Evolutionary conservation across 306 rosid species (phyloP), one percentile per base, ranked within the genome.

Genomic region (Casuarina cunninghamiana): DNA sequence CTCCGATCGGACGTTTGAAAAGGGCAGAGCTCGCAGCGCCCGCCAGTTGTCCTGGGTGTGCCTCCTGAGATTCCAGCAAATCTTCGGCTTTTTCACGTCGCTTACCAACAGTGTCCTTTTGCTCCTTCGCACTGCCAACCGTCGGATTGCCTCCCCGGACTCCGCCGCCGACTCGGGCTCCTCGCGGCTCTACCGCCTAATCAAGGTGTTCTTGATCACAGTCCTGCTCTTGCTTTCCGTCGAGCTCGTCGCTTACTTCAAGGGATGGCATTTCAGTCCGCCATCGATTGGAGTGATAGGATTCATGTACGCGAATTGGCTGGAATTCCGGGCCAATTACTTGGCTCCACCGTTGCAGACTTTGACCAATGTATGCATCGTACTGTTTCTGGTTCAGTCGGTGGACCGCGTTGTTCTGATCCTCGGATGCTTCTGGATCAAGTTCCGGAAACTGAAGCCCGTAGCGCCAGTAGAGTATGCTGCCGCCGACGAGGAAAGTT

Each of bases 351-450:
- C 97, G 16, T 26, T 95, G 83, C 97, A 95, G 93, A 72, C 83
- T 74, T 82, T 95, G 83, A 75, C 93, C 79, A 95, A 95, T 75
- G 11, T 93, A 60, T 95, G 99, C 80, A 91, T 88, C 69, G 78
- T 89, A 65, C 73, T 95, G 76, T 95, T 95, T 74, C 75, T 95
- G n/a, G 85, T 95, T 32, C 99, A 95, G 80, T 88, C 99, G 26
- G 88, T 95, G 77, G 99, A 95, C 74, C 89, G 99, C 71, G 63
- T 93, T 12, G 77, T 85, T 80, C 78, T 95, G 90, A 88, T 92
- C 88, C 38, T 95, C 4, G 99, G 99, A 2, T 95, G 99, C 75
- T 88, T 90, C 61, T 95, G 99, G 97, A 93, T 95, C 91, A 95
- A 91, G 83, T 85, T 95, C 53, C 74, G 97, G 81, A 66, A 83